Conservation (phyloP, 2,329 filamentous ascomycete genomes). For the Microcyclospora tardicrescens region DNA sequence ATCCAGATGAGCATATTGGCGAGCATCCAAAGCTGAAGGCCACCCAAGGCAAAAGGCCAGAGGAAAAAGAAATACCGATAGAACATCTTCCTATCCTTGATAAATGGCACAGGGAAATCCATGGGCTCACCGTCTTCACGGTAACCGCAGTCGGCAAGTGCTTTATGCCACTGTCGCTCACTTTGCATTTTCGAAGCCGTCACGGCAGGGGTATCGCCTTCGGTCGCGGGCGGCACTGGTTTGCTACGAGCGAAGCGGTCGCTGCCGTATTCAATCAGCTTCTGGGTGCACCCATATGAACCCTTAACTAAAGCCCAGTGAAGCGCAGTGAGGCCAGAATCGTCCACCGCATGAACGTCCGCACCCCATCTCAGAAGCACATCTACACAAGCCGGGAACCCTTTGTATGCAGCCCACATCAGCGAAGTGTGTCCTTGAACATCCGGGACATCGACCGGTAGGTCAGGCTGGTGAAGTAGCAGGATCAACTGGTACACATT, state of each 20-base stretch:
- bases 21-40: slow-evolving; percentile 56
- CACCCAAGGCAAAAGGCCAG: slow-evolving; percentile 70
- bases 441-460: slow-evolving; percentile 84
- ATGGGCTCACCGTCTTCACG: slow-evolving; percentile 62
- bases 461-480: slow-evolving; percentile 75
- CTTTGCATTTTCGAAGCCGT: slow-evolving; percentile 90
- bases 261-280: slow-evolving; percentile 87
- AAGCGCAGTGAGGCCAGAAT: slow-evolving; percentile 84
- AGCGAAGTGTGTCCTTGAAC: slow-evolving; percentile 82
- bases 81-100: slow-evolving; percentile 66
- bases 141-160: slow-evolving; percentile 73
- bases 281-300: slow-evolving; percentile 75
- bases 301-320: slow-evolving; percentile 97
- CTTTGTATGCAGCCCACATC: slow-evolving; percentile 99
- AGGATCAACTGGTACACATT: slow-evolving; percentile 83
- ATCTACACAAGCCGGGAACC: slow-evolving; percentile 83
- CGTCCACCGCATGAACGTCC: slow-evolving; percentile 78
- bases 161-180: slow-evolving; percentile 64
- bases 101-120: slow-evolving; percentile 59
- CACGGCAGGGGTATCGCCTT: slow-evolving; percentile 77
- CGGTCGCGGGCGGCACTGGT: slow-evolving; percentile 25
- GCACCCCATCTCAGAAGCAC: slow-evolving; percentile 90
- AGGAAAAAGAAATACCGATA: slow-evolving; percentile 80
- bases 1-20: slow-evolving; percentile 62
- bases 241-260: slow-evolving; percentile 84